These are phyloP conservation scores for Nakaseomyces kungkrabaensis DNA, from an alignment of 1,139 yeast species.

Conservation along the genomic window DNA sequence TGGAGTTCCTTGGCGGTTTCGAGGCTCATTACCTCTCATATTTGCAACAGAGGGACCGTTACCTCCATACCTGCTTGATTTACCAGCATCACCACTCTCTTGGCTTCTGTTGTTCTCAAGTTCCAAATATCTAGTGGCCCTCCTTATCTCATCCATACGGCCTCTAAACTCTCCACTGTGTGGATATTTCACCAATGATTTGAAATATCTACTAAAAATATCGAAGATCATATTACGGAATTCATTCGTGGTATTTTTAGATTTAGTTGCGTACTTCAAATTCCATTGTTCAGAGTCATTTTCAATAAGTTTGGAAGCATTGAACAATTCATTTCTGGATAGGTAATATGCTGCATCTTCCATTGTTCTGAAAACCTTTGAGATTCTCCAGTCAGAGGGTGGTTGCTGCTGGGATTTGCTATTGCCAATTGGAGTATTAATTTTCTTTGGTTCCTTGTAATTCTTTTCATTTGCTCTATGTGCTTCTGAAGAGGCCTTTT, in stretches of 20 bases:
- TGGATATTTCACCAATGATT: constrained; percentile 11
- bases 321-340: constrained; percentile 10
- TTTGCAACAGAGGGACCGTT: constrained; percentile 6
- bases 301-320: constrained; percentile 11
- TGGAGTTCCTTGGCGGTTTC: neutral
- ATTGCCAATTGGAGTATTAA: neutral
- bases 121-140: constrained; percentile 6
- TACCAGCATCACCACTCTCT: constrained; percentile 5
- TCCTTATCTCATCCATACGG: constrained; percentile 8
- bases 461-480: neutral
- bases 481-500: constrained; percentile 1
- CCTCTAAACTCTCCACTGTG: constrained; percentile 11
- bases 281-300: constrained; percentile 9
- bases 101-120: constrained; percentile 4
- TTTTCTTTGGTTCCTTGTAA: constrained; percentile 5
- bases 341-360: constrained; percentile 14
- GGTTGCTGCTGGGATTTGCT: neutral
- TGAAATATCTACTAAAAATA: constrained; percentile 11
- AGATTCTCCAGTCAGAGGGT: constrained; percentile 3
- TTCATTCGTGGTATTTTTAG: constrained; percentile 9
- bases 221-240: constrained; percentile 10
- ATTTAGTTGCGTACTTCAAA: constrained; percentile 5
- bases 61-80: constrained; percentile 6
- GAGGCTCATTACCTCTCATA: constrained; percentile 3
- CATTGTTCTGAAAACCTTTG: constrained; percentile 16